phyloP scores from a whole-genome alignment of 1,284 basidiomycete genomes.

The Leucoagaricus sp. region DNA sequence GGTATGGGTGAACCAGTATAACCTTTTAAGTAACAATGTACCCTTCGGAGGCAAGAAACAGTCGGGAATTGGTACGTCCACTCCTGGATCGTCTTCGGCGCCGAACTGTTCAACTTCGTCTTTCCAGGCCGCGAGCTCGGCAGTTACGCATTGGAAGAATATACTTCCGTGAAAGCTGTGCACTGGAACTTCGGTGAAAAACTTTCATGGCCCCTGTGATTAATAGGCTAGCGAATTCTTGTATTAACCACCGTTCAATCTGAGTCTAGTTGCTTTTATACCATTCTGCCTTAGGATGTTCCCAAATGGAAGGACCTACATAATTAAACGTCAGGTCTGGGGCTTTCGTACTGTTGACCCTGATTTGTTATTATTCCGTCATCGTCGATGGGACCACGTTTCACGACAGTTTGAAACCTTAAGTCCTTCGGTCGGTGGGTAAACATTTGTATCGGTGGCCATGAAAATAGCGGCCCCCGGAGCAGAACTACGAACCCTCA shows the following conservation, averaged over 20 bases:
- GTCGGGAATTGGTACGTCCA: conserved; percentile 45
- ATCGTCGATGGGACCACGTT: neutral
- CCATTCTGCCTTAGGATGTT: neutral
- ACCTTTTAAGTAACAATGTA: conserved; percentile 77
- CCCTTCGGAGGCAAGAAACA: conserved; percentile 95
- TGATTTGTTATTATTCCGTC: neutral
- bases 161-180: conserved; percentile 84
- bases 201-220: conserved; percentile 75
- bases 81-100: neutral
- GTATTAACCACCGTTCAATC: neutral
- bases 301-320: neutral
- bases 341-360: neutral
- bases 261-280: neutral
- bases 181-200: conserved; percentile 88
- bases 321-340: conserved; percentile 6
- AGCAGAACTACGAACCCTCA: neutral
- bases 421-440: neutral
- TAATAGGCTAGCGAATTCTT: neutral
- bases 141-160: conserved; percentile 78
- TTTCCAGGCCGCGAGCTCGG: conserved; percentile 85
- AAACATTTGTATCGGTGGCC: neutral
- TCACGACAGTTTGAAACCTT: neutral
- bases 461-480: neutral
- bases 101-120: conserved; percentile 5
- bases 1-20: conserved; percentile 93